Conservation (phyloP, 2,329 filamentous ascomycete species). For the Plectosphaerella sp. region DNA sequence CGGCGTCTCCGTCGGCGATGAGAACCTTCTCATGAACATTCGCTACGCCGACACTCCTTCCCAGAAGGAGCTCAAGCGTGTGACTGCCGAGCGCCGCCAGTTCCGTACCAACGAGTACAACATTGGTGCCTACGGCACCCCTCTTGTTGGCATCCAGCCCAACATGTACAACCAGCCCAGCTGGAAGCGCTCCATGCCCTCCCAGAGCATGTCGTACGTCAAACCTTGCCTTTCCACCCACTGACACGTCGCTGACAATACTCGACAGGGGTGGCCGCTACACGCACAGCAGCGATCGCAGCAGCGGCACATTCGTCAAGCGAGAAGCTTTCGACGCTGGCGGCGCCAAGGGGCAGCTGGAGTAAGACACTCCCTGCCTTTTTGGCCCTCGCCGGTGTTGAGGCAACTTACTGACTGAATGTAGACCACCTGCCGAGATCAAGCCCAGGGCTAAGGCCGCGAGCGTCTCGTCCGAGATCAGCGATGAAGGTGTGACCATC, state of each 20-base stretch:
- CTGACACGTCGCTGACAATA: background rate
- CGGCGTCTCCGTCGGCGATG: conserved; percentile 69
- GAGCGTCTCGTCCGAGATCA: conserved; percentile 41
- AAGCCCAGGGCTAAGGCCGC: background rate
- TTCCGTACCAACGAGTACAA: conserved; percentile 97
- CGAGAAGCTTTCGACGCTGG: conserved; percentile 10
- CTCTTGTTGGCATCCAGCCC: conserved; percentile 52
- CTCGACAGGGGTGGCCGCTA: background rate
- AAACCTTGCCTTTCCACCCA: background rate
- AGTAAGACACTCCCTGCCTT: conserved; percentile 5
- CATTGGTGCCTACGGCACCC: conserved; percentile 63
- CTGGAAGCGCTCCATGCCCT: conserved; percentile 25
- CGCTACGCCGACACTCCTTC: conserved; percentile 95
- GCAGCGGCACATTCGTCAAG: conserved; percentile 9
- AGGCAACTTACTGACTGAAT: conserved; percentile 22
- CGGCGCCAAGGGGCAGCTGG: conserved; percentile 10
- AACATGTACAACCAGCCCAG: conserved; percentile 36
- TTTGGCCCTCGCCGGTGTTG: conserved; percentile 7
- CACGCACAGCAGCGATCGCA: conserved; percentile 8
- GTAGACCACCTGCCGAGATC: conserved; percentile 8
- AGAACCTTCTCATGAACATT: conserved; percentile 83
- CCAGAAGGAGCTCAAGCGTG: conserved; percentile 94
- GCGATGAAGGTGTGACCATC: conserved; percentile 51
- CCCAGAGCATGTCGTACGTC: conserved; percentile 8
- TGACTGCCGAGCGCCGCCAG: conserved; percentile 90